Evolutionary conservation across 2,329 filamentous ascomycete species (phyloP).

Genomic region (Stagonosporopsis vannaccii): DNA sequence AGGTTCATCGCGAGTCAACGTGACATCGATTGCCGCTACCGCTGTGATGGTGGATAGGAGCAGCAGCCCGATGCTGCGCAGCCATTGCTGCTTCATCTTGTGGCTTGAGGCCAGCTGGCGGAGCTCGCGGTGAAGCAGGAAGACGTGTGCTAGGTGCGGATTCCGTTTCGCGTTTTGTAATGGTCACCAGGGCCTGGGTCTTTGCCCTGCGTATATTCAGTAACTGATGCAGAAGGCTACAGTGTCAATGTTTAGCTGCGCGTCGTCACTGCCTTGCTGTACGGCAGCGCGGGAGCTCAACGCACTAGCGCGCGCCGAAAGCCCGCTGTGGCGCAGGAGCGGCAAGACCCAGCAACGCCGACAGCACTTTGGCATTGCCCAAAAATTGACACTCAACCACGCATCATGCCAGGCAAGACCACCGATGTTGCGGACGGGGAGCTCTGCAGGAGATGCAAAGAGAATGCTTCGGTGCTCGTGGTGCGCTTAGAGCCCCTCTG

Average conservation of each 20-base stretch:
- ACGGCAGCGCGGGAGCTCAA: constrained; percentile 13
- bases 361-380: not conserved
- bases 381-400: constrained; percentile 15
- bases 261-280: constrained; percentile 28
- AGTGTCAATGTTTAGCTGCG: constrained; percentile 28
- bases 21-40: constrained; percentile 48
- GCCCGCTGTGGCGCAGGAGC: constrained; percentile 10
- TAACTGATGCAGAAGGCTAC: constrained; percentile 16
- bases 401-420: constrained; percentile 45
- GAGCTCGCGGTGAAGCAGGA: constrained; percentile 24
- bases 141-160: not conserved
- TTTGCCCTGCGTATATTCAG: not conserved
- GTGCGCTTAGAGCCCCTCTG: constrained; percentile 68
- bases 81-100: constrained; percentile 33
- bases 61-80: constrained; percentile 43
- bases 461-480: constrained; percentile 58
- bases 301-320: not conserved
- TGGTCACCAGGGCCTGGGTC: not conserved
- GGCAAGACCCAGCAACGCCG: not conserved
- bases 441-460: constrained; percentile 65
- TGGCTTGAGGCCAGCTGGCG: constrained; percentile 43
- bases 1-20: constrained; percentile 64
- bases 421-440: constrained; percentile 23
- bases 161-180: not conserved
- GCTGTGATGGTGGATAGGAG: constrained; percentile 42